Percentiles rank a stretch among this genome's conserved stretches.
These are phyloP conservation scores for Nidula microcarpa DNA, from an alignment of 768 basidiomycete genomes.

Conservation along the genomic window DNA sequence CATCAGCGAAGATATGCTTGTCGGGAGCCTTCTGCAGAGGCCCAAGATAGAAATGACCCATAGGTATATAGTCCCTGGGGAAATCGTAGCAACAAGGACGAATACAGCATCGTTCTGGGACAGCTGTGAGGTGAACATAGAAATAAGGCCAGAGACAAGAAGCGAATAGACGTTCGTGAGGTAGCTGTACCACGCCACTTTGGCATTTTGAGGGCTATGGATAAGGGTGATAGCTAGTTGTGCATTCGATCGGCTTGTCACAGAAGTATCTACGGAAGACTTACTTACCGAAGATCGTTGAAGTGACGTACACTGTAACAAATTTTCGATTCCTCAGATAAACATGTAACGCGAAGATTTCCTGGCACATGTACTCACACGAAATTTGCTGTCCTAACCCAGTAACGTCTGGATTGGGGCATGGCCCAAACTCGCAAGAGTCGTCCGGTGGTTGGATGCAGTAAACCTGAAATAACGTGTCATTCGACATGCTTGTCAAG, in stretches of 20 bases:
- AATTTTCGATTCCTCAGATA: no score
- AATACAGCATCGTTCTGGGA: constrained; percentile 13
- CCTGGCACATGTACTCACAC: constrained; percentile 2
- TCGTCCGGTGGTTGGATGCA: constrained; percentile 10
- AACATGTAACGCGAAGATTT: no score
- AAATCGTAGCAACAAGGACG: constrained; percentile 10
- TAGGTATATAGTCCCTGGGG: constrained; percentile 10
- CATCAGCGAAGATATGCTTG: no score
- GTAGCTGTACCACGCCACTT: background rate
- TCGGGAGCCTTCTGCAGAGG: no score
- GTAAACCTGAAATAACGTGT: constrained; percentile 6
- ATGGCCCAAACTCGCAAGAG: constrained; percentile 9
- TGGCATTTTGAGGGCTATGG: no score
- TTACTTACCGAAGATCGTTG: no score
- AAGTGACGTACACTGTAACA: no score
- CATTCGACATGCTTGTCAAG: background rate
- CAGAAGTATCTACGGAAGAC: no score
- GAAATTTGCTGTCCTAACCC: constrained; percentile 15
- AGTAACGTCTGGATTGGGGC: constrained; percentile 16
- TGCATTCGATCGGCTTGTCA: no score
- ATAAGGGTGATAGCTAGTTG: no score
- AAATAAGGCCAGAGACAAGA: constrained; percentile 4
- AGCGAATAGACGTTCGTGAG: constrained; percentile 9
- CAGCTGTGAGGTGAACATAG: constrained; percentile 5
- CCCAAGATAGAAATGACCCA: constrained; percentile 2